Evolutionary conservation across 2,329 filamentous ascomycete genomes (phyloP).

Genomic region (Aspergillus tubingensis): DNA sequence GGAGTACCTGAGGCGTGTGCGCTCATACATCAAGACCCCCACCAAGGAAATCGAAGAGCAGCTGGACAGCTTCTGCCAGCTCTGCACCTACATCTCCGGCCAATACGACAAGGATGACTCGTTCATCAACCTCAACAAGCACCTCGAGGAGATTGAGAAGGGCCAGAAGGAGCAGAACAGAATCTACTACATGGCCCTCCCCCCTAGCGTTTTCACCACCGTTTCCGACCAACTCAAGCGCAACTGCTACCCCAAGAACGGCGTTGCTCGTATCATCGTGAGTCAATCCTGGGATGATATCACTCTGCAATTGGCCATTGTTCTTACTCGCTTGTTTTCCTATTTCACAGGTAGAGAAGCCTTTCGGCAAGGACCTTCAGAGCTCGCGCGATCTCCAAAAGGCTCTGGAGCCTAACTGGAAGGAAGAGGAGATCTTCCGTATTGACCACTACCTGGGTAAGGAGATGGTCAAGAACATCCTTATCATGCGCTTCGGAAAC

Average conservation of each 20-base stretch:
- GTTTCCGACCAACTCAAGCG: constrained; percentile 97
- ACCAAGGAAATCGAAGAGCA: constrained; percentile 97
- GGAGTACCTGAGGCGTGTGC: constrained; percentile 91
- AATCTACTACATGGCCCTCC: constrained; percentile 98
- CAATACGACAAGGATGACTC: constrained; percentile 98
- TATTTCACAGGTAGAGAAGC: constrained; percentile 82
- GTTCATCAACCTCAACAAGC: constrained; percentile 80
- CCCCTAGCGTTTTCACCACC: constrained; percentile 95
- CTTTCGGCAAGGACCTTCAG: constrained; percentile 93
- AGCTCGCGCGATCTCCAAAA: constrained; percentile 94
- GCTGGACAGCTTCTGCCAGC: constrained; percentile 80
- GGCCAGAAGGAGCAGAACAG: constrained; percentile 81
- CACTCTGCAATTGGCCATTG: constrained; percentile 9
- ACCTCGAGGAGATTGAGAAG: constrained; percentile 82
- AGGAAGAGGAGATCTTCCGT: constrained; percentile 97
- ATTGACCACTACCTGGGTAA: constrained; percentile 99
- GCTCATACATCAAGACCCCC: constrained; percentile 97
- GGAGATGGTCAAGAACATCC: constrained; percentile 99
- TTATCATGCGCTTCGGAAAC: constrained; percentile 97
- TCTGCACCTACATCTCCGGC: constrained; percentile 93
- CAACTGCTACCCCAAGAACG: constrained; percentile 90
- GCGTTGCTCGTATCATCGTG: constrained; percentile 92
- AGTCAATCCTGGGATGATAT: constrained; percentile 36
- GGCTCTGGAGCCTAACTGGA: constrained; percentile 96
- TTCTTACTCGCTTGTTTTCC: constrained; percentile 19